Percentiles rank a stretch among this genome's conserved stretches.
Evolutionary conservation across 208 protist genomes (phyloP).

Genomic region (Histomonas meleagridis): DNA sequence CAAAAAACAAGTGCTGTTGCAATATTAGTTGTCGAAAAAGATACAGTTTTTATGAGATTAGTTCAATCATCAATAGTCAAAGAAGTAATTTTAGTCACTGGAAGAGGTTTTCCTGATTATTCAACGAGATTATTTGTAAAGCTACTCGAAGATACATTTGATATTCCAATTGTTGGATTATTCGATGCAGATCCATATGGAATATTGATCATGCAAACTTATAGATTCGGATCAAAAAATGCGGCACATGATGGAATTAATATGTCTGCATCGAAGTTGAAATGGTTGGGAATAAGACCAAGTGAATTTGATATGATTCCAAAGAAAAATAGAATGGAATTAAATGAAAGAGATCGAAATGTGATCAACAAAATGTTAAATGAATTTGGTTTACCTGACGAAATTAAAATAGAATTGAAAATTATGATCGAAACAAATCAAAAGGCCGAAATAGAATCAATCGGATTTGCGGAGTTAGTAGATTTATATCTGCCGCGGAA

Average conservation of each 20-base stretch:
- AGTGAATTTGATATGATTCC: slow-evolving; percentile 44
- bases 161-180: slow-evolving; percentile 55
- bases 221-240: slow-evolving; percentile 55
- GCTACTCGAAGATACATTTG: slow-evolving; percentile 40
- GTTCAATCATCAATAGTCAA: slow-evolving; percentile 58
- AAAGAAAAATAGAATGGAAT: background rate
- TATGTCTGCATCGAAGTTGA: slow-evolving; percentile 53
- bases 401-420: slow-evolving; percentile 44
- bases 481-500: slow-evolving; percentile 53
- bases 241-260: slow-evolving; percentile 53
- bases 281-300: slow-evolving; percentile 57
- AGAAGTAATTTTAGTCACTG: slow-evolving; percentile 51
- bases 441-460: slow-evolving; percentile 57
- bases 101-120: slow-evolving; percentile 57
- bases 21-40: slow-evolving; percentile 52
- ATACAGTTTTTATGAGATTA: slow-evolving; percentile 55
- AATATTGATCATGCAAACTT: slow-evolving; percentile 55
- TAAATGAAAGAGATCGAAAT: slow-evolving; percentile 45
- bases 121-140: slow-evolving; percentile 53
- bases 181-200: slow-evolving; percentile 57
- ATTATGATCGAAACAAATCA: slow-evolving; percentile 49
- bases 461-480: slow-evolving; percentile 52
- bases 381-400: background rate
- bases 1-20: background rate
- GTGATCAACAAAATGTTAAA: slow-evolving; percentile 37